These are phyloP conservation scores for Cytospora mali DNA, from an alignment of 2,329 filamentous ascomycete species.

Conservation along the genomic window DNA sequence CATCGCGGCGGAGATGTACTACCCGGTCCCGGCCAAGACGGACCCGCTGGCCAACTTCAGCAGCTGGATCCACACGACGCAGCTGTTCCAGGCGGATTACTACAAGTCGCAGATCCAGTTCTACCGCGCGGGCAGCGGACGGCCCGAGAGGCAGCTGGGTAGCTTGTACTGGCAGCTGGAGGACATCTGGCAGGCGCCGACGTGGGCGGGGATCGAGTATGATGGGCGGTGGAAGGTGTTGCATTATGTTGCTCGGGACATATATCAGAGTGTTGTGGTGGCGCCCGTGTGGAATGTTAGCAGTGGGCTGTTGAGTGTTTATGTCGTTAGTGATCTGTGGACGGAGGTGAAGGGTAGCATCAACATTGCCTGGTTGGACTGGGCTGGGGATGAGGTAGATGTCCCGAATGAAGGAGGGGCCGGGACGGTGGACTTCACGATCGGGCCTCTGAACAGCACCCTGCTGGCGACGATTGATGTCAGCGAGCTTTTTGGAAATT, in stretches of 20 bases:
- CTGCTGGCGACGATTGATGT: constrained; percentile 31
- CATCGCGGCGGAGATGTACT: constrained; percentile 55
- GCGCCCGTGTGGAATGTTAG: constrained; percentile 56
- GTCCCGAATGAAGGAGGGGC: constrained; percentile 33
- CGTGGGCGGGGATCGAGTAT: constrained; percentile 66
- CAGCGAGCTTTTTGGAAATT: constrained; percentile 12
- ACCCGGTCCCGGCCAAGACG: constrained; percentile 56
- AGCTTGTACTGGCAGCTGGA: constrained; percentile 67
- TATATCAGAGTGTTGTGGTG: constrained; percentile 62
- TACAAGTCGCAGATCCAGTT: constrained; percentile 63
- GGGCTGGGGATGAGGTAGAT: constrained; percentile 47
- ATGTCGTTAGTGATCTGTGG: constrained; percentile 62
- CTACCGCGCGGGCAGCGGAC: constrained; percentile 61
- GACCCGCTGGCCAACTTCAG: constrained; percentile 60
- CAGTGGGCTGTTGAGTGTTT: constrained; percentile 53
- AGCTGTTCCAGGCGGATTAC: constrained; percentile 66
- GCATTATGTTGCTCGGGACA: constrained; percentile 59
- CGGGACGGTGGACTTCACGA: constrained; percentile 42
- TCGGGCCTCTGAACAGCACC: constrained; percentile 57
- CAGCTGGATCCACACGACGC: constrained; percentile 63
- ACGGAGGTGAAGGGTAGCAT: constrained; percentile 47
- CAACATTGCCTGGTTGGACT: constrained; percentile 54
- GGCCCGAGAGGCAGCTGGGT: constrained; percentile 60
- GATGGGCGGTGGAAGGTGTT: constrained; percentile 65
- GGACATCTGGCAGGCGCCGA: constrained; percentile 66